phyloP scores from a whole-genome alignment of 2,329 filamentous ascomycete species.

The Lachnellula suecica region DNA sequence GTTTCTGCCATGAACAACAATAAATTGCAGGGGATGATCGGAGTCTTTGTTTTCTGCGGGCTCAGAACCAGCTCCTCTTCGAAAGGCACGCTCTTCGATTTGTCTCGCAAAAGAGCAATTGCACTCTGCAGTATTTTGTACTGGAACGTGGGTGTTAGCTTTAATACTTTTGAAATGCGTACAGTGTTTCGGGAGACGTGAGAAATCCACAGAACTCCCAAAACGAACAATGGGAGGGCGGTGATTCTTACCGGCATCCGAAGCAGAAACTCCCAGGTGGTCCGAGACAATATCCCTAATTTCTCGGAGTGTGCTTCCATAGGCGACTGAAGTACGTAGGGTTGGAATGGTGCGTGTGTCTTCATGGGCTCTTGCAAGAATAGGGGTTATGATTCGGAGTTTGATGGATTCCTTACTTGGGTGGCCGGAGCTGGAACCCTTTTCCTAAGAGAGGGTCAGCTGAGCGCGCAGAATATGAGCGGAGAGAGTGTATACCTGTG shows the following conservation, averaged over 20 bases:
- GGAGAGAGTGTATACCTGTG: too few relatives aligned
- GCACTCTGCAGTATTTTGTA: not conserved
- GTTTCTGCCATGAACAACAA: not conserved
- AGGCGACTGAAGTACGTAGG: not conserved
- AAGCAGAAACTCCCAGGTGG: not conserved
- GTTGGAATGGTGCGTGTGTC: not conserved
- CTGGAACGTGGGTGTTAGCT: too few relatives aligned
- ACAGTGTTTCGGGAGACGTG: too few relatives aligned
- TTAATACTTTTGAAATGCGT: too few relatives aligned
- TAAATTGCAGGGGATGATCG: too few relatives aligned
- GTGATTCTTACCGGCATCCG: too few relatives aligned
- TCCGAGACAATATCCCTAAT: not conserved
- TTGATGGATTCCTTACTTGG: not conserved
- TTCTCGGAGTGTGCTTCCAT: not conserved
- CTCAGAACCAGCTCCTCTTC: not conserved
- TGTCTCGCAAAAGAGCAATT: constrained; percentile 1
- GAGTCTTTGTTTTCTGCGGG: not conserved
- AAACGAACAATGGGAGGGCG: too few relatives aligned
- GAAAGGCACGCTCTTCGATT: not conserved
- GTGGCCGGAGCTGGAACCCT: not conserved
- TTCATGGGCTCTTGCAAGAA: not conserved
- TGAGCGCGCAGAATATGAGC: too few relatives aligned
- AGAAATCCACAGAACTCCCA: too few relatives aligned
- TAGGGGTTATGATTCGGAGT: constrained; percentile 1
- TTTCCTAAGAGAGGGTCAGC: not conserved